A percentile compares a stretch with the other conserved stretches of the same genome.
These are phyloP conservation scores for Tetradesmus obliquus DNA, from an alignment of 139 green algal genomes.

Conservation along the genomic window DNA sequence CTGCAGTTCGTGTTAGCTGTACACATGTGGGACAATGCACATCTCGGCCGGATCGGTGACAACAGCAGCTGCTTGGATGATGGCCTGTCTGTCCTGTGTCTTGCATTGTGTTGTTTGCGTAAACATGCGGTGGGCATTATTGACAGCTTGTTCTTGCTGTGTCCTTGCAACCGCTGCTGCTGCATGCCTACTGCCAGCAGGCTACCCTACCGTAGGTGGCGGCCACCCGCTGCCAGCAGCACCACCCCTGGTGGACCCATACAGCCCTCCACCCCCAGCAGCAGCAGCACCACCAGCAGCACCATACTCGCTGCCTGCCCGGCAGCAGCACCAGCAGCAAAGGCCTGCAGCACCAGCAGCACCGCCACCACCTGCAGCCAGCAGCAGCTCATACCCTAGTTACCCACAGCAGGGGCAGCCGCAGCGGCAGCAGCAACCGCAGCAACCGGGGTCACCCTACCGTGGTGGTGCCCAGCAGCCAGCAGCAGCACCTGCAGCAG, in stretches of 20 bases:
- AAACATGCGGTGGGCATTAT: neutral
- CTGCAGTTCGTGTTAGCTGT: neutral
- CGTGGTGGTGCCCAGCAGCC: neutral
- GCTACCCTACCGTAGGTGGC: neutral
- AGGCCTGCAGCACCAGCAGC: neutral
- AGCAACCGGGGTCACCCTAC: neutral
- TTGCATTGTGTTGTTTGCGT: neutral
- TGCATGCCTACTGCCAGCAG: neutral
- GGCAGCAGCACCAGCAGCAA: slow-evolving; percentile 6
- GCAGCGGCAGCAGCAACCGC: neutral
- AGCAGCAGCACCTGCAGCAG: neutral
- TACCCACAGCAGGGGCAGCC: neutral
- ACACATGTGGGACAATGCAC: too few relatives aligned
- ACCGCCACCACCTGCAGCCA: neutral
- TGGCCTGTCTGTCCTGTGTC: too few relatives aligned
- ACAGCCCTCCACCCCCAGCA: neutral
- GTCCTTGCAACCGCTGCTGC: neutral
- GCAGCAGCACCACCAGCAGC: neutral
- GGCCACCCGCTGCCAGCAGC: neutral
- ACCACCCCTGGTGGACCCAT: slow-evolving; percentile 12
- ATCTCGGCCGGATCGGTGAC: neutral
- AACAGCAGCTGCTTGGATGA: neutral
- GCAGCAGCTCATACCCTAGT: neutral
- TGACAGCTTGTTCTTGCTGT: neutral
- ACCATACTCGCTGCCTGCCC: neutral